A percentile compares a stretch with the other conserved stretches of the same genome.
Evolutionary conservation across 176 grass and related monocot genomes (phyloP).

Genomic region (Leersia perrieri): DNA sequence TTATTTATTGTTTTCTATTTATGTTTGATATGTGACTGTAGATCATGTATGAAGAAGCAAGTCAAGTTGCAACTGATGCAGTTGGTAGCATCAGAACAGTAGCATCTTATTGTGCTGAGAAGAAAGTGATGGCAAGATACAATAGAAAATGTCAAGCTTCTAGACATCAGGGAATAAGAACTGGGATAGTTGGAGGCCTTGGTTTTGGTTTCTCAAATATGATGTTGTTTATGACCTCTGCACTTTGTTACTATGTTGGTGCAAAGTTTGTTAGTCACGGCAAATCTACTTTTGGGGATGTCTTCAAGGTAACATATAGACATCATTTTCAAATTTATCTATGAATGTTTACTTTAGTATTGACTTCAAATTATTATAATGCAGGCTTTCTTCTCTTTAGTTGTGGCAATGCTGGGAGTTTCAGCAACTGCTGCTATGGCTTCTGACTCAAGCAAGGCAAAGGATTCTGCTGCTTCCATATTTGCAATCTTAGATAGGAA

Average conservation of each 20-base stretch:
- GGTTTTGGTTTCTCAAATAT: slow-evolving; percentile 48
- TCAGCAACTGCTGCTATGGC: slow-evolving; percentile 21
- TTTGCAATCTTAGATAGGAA: slow-evolving; percentile 24
- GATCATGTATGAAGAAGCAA: slow-evolving; percentile 77
- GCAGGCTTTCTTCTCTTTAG: slow-evolving; percentile 31
- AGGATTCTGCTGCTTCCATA: slow-evolving; percentile 30
- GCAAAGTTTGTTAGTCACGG: slow-evolving; percentile 39
- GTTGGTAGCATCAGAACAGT: slow-evolving; percentile 73
- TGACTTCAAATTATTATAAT: slow-evolving; percentile 12
- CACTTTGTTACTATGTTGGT: slow-evolving; percentile 43
- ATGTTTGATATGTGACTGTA: slow-evolving; percentile 13
- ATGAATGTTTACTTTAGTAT: background rate
- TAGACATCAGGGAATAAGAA: slow-evolving; percentile 40
- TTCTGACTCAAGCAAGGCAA: slow-evolving; percentile 33
- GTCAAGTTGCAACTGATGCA: slow-evolving; percentile 70
- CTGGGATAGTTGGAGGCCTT: slow-evolving; percentile 43
- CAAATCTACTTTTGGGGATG: slow-evolving; percentile 24
- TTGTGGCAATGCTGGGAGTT: slow-evolving; percentile 11
- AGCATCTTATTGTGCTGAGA: slow-evolving; percentile 72
- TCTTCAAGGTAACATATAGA: slow-evolving; percentile 36
- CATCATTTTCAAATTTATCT: background rate
- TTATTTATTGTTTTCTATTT: background rate
- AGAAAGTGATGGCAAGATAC: slow-evolving; percentile 41
- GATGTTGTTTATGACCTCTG: slow-evolving; percentile 27
- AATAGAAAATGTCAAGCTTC: slow-evolving; percentile 39